Base-by-base conservation (phyloP, 257 asterid species). In the Solanum pinnatisectum region DNA sequence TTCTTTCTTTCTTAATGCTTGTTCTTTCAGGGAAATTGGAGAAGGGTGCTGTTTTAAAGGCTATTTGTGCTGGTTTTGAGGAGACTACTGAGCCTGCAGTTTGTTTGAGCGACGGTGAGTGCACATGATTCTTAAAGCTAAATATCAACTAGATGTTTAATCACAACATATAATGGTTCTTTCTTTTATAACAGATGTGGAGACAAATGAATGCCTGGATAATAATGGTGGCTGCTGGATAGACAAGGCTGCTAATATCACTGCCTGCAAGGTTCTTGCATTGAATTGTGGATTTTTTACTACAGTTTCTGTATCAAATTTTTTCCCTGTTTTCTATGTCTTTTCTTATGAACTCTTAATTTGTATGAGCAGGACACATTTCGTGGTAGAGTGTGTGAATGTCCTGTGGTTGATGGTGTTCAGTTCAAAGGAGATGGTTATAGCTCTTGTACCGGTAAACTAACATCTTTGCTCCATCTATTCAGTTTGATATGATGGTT, bases 61-160 rank as follows among this genome's bases (percentile, higher is more conserved):
- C 98, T 22, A 74, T 95, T 49, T 95, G 98, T 89, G 60, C 98
- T 87, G 98, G 98, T 85, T 95, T 94, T 87, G 98, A 96, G 93
- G 99, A 97, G 91, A 96, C 99, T 33, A 97, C 99, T 4, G 99
- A 97, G 88, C 99, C 99, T 71, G 88, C 99, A 89, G 99, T 95
- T 92, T 97, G 99, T 90, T 91, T 97, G 91, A 96, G 96, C 91
- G 94, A 83, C 60, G 99, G 99, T 92, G 91, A 35, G 94, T 87
- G 40, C 88, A 56, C 71, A 49, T 35, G 25, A 30, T 40, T 22
- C 37, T 56, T 78, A 2, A 67, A 56, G 70, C 39, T 32, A 49
- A 89, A 74, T 83, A 56, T 39, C n/a, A 37, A 49, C 49, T 59
- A 36, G 23, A 77, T 68, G 73, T 23, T 76, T 16, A 4, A 1